Base-by-base conservation (phyloP, 495 filamentous ascomycete species). In the Pseudotulostoma volvatum region DNA sequence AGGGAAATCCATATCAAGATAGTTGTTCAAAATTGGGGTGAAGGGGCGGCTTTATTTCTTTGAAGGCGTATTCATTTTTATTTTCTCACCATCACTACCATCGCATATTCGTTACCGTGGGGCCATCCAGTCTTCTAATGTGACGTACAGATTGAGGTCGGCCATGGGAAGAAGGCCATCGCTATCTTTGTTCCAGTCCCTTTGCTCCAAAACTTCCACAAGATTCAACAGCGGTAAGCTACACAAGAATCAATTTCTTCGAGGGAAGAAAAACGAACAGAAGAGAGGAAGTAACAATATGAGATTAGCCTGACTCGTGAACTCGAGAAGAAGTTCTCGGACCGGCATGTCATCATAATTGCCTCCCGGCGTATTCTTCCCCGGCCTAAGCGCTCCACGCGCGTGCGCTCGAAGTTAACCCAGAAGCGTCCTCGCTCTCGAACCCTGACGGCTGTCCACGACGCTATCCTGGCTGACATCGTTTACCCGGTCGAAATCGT, bases 251-350 rank as follows among this genome's bases (percentile, higher is more conserved):
- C n/a, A n/a, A n/a, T n/a, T n/a, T n/a, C n/a, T 25, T 19, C n/a
- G n/a, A 9, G 28, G 18, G 35, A 41, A 43, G 31, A 33, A 9
- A 30, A 45, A 40, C 39, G 44, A 23, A 46, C 31, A 18, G 30
- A 8, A 4, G 14, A 38, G 42, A 50, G 38, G 55, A 31, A 34
- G 20, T 20, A 36, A 38, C 15, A 18, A 23, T 31, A n/a, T 28
- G 5, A 28, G 5, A 28, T 28, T 28, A 96, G 90, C 58, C 79
- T 97, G 51, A 96, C 90, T 68, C 90, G 90, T 66, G 90, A 97
- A 76, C 86, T 97, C 55, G 90, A 97, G 76, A 96, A 97, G 84
- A 97, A 96, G 74, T 97, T 97, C 83, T 94, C 90, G 49, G 90
- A 96, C 76, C 88, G 90, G 67, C 90, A 97, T 69, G 90, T 97